A percentile compares a stretch with the other conserved stretches of the same genome.
Conservation (phyloP, 768 basidiomycete genomes). For the Phlebiopsis gigantea region DNA sequence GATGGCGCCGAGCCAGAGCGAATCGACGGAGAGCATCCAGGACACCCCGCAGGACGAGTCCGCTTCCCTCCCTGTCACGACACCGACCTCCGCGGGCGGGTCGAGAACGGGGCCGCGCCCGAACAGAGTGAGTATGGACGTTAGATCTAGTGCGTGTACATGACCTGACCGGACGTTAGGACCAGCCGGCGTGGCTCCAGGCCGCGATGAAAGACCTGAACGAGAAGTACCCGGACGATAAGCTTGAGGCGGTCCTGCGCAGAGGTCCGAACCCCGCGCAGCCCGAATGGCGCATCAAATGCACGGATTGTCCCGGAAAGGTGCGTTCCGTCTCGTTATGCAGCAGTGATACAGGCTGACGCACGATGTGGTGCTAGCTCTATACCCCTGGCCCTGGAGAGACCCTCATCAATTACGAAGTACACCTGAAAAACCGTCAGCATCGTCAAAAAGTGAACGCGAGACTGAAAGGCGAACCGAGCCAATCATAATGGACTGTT, state of each 20-base stretch:
- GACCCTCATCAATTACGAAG: slow-evolving; percentile 84
- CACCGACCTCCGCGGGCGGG: slow-evolving; percentile 11
- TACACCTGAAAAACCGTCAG: slow-evolving; percentile 83
- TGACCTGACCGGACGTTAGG: slow-evolving; percentile 7
- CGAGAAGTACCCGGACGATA: slow-evolving; percentile 72
- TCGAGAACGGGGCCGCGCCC: slow-evolving; percentile 1
- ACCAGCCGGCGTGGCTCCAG: slow-evolving; percentile 66
- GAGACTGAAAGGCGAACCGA: slow-evolving; percentile 30
- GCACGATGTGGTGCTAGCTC: slow-evolving; percentile 38
- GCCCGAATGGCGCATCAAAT: slow-evolving; percentile 89
- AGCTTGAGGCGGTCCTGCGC: slow-evolving; percentile 70
- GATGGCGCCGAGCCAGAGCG: slow-evolving; percentile 12
- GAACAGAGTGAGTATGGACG: slow-evolving; percentile 11
- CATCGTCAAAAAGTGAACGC: slow-evolving; percentile 72
- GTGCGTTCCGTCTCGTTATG: slow-evolving; percentile 35
- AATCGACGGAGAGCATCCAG: slow-evolving; percentile 11
- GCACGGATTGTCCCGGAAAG: slow-evolving; percentile 91
- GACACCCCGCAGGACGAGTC: slow-evolving; percentile 4
- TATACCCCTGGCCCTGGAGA: slow-evolving; percentile 90
- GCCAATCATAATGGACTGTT: slow-evolving; percentile 11
- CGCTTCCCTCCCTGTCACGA: neutral
- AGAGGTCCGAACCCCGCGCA: slow-evolving; percentile 48
- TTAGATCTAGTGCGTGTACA: neutral
- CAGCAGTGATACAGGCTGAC: slow-evolving; percentile 10
- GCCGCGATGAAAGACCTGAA: slow-evolving; percentile 64